Percentiles rank a stretch among this genome's conserved stretches.
These are phyloP conservation scores for Cyberlindnera misumaiensis DNA, from an alignment of 805 yeast species.

Conservation along the genomic window DNA sequence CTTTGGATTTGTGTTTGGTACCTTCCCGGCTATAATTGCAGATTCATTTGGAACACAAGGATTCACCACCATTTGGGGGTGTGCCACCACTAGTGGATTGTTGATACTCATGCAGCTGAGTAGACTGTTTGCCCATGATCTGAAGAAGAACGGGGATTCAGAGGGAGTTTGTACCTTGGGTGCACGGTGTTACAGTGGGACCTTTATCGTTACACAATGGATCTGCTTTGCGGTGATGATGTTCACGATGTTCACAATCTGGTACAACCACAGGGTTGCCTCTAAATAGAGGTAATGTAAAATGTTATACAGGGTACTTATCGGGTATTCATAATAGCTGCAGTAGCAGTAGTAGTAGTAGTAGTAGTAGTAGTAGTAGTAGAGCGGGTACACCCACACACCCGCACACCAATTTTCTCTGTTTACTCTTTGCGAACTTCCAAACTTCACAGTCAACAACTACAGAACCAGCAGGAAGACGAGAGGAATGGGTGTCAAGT, in stretches of 20 bases:
- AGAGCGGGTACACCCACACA: too few relatives aligned
- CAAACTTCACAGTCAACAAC: too few relatives aligned
- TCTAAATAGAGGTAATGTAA: too few relatives aligned
- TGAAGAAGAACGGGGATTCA: conserved; percentile 37
- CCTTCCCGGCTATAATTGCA: conserved; percentile 69
- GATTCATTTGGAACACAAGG: conserved; percentile 62
- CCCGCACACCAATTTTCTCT: too few relatives aligned
- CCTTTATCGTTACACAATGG: conserved; percentile 27
- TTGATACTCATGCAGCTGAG: conserved; percentile 47
- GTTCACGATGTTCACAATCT: conserved; percentile 11
- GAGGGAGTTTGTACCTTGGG: conserved; percentile 41
- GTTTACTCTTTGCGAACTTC: too few relatives aligned
- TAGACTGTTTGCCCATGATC: conserved; percentile 46
- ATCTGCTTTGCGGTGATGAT: conserved; percentile 6
- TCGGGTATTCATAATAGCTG: too few relatives aligned
- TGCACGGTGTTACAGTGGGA: conserved; percentile 39
- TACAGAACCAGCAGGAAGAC: too few relatives aligned
- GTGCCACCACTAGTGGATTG: conserved; percentile 66
- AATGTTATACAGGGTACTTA: too few relatives aligned
- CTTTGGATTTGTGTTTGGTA: conserved; percentile 67
- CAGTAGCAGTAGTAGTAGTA: too few relatives aligned
- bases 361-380: too few relatives aligned
- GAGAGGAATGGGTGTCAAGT: too few relatives aligned
- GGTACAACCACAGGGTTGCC: conserved; percentile 12
- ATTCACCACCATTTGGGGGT: conserved; percentile 73